Evolutionary conservation across 2,329 filamentous ascomycete genomes (phyloP).

Genomic region (Rachicladosporium sp.): DNA sequence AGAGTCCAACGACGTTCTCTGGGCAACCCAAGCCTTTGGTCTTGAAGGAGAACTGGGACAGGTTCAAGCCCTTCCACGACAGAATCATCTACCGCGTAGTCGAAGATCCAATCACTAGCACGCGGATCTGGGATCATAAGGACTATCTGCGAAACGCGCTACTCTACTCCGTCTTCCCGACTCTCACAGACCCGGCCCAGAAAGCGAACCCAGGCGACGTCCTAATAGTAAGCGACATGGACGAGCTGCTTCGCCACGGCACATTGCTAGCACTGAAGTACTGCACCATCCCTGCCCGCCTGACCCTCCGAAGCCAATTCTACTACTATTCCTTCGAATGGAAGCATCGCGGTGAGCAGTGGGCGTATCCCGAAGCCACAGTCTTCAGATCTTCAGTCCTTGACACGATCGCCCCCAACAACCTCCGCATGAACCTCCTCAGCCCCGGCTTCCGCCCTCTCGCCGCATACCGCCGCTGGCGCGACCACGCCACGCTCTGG

Average conservation of each 20-base stretch:
- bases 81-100: slow-evolving; percentile 6
- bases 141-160: slow-evolving; percentile 5
- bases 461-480: slow-evolving; percentile 11
- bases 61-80: slow-evolving; percentile 4
- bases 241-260: slow-evolving; percentile 5
- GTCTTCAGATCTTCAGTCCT: slow-evolving; percentile 32
- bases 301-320: slow-evolving; percentile 5
- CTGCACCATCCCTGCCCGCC: slow-evolving; percentile 3
- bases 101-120: slow-evolving; percentile 3
- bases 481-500: slow-evolving; percentile 33
- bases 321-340: slow-evolving; percentile 8
- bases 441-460: slow-evolving; percentile 20
- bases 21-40: slow-evolving; percentile 2
- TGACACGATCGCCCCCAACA: slow-evolving; percentile 40
- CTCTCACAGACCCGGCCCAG: slow-evolving; percentile 29
- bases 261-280: slow-evolving; percentile 4
- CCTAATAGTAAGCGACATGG: slow-evolving; percentile 6
- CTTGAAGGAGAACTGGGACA: slow-evolving; percentile 5
- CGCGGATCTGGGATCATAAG: slow-evolving; percentile 6
- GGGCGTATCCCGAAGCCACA: slow-evolving; percentile 50
- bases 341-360: slow-evolving; percentile 25
- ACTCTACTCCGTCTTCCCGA: slow-evolving; percentile 43
- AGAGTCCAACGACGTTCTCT: slow-evolving; percentile 6
- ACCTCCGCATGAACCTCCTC: slow-evolving; percentile 40
- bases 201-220: slow-evolving; percentile 21